Evolutionary conservation across 345 rosid genomes (phyloP).

Genomic region (Trapa bicornis): DNA sequence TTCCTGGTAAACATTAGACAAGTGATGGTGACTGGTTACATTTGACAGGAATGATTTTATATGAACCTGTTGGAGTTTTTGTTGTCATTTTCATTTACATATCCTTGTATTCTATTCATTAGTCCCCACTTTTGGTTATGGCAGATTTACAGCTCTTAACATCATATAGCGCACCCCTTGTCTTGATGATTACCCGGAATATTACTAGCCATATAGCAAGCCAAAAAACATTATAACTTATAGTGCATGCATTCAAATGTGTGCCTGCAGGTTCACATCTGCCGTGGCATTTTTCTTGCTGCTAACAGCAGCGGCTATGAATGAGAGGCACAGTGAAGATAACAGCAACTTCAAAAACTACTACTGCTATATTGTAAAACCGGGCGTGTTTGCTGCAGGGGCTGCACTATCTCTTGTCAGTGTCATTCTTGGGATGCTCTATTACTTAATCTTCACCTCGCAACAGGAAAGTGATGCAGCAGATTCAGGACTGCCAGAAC

Average conservation of each 20-base stretch:
- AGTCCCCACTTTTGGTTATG: neutral
- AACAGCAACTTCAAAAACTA: constrained; percentile 21
- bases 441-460: constrained; percentile 32
- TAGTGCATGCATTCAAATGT: neutral
- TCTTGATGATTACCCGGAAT: neutral
- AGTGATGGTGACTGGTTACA: neutral
- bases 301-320: constrained; percentile 58
- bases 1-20: neutral
- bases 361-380: constrained; percentile 57
- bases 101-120: neutral
- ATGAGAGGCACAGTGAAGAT: constrained; percentile 39
- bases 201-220: neutral
- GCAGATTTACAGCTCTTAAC: neutral
- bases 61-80: neutral
- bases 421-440: constrained; percentile 43
- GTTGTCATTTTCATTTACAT: neutral
- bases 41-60: neutral
- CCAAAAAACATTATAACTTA: neutral
- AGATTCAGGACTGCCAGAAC: neutral
- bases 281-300: constrained; percentile 50
- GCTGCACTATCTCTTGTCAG: constrained; percentile 41
- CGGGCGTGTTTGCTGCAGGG: constrained; percentile 64
- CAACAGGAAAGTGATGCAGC: neutral
- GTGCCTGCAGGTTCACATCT: constrained; percentile 49
- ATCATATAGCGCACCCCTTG: neutral